Conservation (phyloP, 305 asterid genomes). For the Stenogyne calaminthoides region DNA sequence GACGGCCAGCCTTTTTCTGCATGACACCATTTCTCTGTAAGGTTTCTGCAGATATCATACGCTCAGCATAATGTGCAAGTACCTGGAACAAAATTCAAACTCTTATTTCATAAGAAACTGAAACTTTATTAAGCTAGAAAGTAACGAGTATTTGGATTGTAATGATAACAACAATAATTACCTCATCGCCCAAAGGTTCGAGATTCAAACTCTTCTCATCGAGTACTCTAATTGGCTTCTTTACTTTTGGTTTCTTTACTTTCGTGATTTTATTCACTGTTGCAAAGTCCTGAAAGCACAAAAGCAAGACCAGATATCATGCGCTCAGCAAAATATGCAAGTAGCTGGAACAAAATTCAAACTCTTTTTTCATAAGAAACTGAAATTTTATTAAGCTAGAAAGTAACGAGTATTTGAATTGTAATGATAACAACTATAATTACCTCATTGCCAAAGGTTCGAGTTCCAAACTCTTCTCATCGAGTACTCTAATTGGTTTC, state of each 20-base stretch:
- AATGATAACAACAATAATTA: slow-evolving; percentile 31
- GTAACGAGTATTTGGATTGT: neutral
- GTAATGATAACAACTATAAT: slow-evolving; percentile 14
- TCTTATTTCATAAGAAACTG: too few species aligned
- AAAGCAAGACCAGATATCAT: slow-evolving; percentile 61
- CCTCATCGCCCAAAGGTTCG: slow-evolving; percentile 80
- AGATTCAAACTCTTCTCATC: slow-evolving; percentile 61
- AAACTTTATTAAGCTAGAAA: too few species aligned
- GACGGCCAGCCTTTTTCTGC: slow-evolving; percentile 66
- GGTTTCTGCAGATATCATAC: slow-evolving; percentile 91
- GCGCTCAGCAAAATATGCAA: slow-evolving; percentile 76
- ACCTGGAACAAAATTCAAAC: too few species aligned
- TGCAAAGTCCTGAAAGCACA: slow-evolving; percentile 59
- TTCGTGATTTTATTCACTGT: slow-evolving; percentile 38
- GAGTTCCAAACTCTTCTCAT: slow-evolving; percentile 61
- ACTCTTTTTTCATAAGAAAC: neutral
- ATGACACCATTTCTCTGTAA: slow-evolving; percentile 75
- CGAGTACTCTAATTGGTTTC: slow-evolving; percentile 50
- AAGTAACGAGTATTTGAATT: neutral
- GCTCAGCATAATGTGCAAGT: slow-evolving; percentile 59
- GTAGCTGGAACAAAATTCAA: slow-evolving; percentile 58
- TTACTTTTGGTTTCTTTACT: slow-evolving; percentile 49
- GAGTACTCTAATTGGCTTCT: slow-evolving; percentile 51
- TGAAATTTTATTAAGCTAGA: neutral
- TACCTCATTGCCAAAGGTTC: slow-evolving; percentile 85